These are phyloP conservation scores for Pistacia atlantica DNA, from an alignment of 345 rosid genomes.

Conservation along the genomic window DNA sequence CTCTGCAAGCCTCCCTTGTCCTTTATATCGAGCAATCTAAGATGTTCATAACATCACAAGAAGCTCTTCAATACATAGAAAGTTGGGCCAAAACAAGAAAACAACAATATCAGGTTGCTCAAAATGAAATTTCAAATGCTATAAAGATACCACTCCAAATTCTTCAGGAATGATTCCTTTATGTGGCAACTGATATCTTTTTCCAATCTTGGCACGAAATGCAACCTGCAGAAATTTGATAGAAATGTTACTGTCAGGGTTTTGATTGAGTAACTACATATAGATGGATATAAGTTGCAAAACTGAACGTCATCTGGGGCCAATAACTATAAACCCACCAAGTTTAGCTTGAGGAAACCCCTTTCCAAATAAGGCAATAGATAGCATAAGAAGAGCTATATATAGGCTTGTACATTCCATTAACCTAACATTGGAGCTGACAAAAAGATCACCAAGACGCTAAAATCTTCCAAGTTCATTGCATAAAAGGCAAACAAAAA, in stretches of 20 bases:
- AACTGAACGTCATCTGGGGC: not conserved
- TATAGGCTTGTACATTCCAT: not conserved
- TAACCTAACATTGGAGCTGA: not conserved
- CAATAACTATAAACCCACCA: not conserved
- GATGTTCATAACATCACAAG: slow-evolving; percentile 15
- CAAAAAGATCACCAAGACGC: not conserved
- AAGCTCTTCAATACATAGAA: slow-evolving; percentile 10
- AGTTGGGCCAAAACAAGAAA: not conserved
- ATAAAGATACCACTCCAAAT: slow-evolving; percentile 79
- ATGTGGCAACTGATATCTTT: slow-evolving; percentile 87
- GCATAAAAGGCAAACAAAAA: not conserved
- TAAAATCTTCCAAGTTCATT: not conserved
- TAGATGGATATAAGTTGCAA: not conserved
- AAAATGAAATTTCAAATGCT: slow-evolving; percentile 15
- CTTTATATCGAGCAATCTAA: slow-evolving; percentile 92
- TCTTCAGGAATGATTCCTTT: slow-evolving; percentile 96
- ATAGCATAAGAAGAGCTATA: not conserved
- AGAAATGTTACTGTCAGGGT: not conserved
- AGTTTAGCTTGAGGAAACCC: not conserved
- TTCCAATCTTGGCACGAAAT: slow-evolving; percentile 94
- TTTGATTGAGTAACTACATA: slow-evolving; percentile 5
- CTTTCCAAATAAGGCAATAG: not conserved
- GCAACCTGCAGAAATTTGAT: slow-evolving; percentile 58
- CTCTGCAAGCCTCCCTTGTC: slow-evolving; percentile 95
- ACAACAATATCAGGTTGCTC: not conserved